Base-by-base conservation (phyloP, 176 grass and related monocot species). In the Hordeum marinum region DNA sequence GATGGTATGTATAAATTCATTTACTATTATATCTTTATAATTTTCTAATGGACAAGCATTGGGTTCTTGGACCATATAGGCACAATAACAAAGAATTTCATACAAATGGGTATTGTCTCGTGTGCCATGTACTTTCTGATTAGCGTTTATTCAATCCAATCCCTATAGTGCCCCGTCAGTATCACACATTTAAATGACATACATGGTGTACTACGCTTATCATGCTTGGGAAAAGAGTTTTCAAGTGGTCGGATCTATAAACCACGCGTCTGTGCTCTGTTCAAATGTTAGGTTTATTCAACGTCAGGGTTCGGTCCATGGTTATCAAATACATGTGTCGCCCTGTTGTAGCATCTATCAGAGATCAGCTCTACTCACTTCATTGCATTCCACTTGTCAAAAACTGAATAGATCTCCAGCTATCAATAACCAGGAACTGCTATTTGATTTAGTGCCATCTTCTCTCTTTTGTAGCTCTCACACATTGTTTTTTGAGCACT, bases 1-100 rank as follows among this genome's bases (percentile, higher is more conserved):
- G 39, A 78, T 79, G 88, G 88, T 93, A 90, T 11, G 66, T 63
- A 11, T 0, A 7, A 81, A 81, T 65, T 35, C 46, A 14, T 68
- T 80, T 21, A 43, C 24, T 84, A 20, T 26, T 29, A 52, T 75
- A 29, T 61, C 31, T 61, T 60, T 36, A 29, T 29, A 43, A 60
- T 82, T 63, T 42, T 25, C 66, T 8, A 41, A 45, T 80, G 29
- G 8, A 3, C 18, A 46, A 76, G 15, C 55, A 67, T 45, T 63
- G 36, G 29, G 54, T 68, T 61, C 79, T 68, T 68, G 61, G 35
- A 76, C 25, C 46, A 82, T 67, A 75, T 34, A 82, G 35, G 24
- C 12, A 59, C 66, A 40, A 43, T 12, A 72, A 36, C 66, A 72
- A 31, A 48, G 9, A 79, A 23, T 74, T 20, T 37, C 40, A 63